Base-by-base conservation (phyloP, 768 basidiomycete species). In the Aureoboletus auriporus region DNA sequence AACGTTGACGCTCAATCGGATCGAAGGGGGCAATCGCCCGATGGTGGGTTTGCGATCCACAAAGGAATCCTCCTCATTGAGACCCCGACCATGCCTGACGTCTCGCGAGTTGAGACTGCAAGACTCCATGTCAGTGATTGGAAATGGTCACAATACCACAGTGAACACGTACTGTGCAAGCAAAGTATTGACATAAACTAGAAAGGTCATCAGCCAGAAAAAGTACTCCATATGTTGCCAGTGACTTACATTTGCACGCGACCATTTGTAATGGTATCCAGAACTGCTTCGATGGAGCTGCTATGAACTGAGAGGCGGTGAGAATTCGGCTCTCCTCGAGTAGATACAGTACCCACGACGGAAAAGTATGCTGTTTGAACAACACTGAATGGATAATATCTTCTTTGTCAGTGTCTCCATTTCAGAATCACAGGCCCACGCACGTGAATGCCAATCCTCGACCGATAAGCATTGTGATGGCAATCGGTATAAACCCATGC, bases 251-350 rank as follows among this genome's bases (percentile, higher is more conserved):
- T 38, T 64, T 68, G 49, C 55, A 36, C 8, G 53, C 23, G 4
- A 57, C 16, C 66, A 66, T 68, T 44, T 66, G 62, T 2, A 66
- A 12, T 10, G 56, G 53, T 38, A 66, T 31, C 65, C 66, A 68
- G 42, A 41, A 47, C 11, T 31, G 58, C 30, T 34, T 53, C 9
- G 57, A 51, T 4, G 65, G 66, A 7, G 50, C 42, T 5, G 42
- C 56, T 12, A 64, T 9, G 30, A 66, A 64, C 66, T 68, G 17
- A 5, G 14, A 1, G 3, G 17, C 6, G 12, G 14, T 63, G n/a
- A 52, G 9, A 1, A 39, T 8, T 1, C 8, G 6, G 3, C 2
- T 2, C 13, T 28, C 12, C 14, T 8, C 16, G 33, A 14, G 13
- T 14, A 35, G n/a, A 16, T 23, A n/a, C 3, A 5, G 39, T 17